Base-by-base conservation (phyloP, 2,329 filamentous ascomycete species). In the Bipolaris oryzae region DNA sequence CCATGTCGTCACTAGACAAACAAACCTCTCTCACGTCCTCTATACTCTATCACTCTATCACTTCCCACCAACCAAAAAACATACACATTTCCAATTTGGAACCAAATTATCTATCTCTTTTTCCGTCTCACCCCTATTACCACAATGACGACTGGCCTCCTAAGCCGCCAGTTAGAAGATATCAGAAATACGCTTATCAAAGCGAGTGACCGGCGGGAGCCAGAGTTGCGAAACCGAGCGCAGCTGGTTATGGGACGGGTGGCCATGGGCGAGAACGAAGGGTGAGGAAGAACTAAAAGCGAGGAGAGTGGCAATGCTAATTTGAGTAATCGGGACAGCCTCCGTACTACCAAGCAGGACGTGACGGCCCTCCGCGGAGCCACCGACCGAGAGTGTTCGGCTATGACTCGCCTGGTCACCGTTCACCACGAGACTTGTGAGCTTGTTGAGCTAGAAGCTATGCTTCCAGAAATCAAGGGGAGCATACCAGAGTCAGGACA, bases 181-280 rank as follows among this genome's bases (percentile, higher is more conserved):
- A 70, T 69, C 28, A 53, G 58, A 1, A 53, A 66, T 13, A 62
- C 56, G 5, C 52, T 70, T 3, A 25, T 53, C 18, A 55, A 53
- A 46, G 62, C 59, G 6, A 63, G 62, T 2, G 56, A 55, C 35
- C 58, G 59, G n/a, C 60, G 59, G 11, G 55, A 68, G 16, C 35
- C 46, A 11, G 55, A 61, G n/a, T 16, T 60, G 9, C 42, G 39
- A 35, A 25, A 37, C 35, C 46, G 37, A 23, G 53, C 11, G 13
- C 25, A 9, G 10, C 25, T 3, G 9, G 25, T 28, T 2, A 9
- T 28, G 25, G 25, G 25, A 28, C 25, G 25, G 25, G 9, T 28
- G 25, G 2, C 9, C 25, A 10, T 9, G 2, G 5, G 25, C 25
- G 7, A 28, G 9, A 28, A 10, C 10, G 9, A 28, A 28, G 25